phyloP scores from a whole-genome alignment of 2,329 filamentous ascomycete genomes.

The Penicillium sp. region DNA sequence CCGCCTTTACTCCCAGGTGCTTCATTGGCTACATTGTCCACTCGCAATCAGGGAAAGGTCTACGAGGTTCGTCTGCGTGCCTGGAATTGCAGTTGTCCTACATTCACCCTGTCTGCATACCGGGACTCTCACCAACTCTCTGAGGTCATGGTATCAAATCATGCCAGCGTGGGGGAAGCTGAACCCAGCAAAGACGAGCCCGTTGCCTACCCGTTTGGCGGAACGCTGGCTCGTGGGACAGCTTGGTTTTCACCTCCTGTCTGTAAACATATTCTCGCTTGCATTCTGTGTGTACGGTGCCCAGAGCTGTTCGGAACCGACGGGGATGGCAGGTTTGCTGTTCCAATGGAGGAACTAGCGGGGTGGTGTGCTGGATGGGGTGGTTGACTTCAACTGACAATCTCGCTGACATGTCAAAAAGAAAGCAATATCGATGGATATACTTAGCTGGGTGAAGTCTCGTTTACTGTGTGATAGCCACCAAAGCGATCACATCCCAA shows the following conservation, averaged over 20 bases:
- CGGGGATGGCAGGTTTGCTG: constrained; percentile 52
- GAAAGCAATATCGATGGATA: background rate
- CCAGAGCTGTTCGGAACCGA: constrained; percentile 55
- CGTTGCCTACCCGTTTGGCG: constrained; percentile 38
- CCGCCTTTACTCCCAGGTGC: constrained; percentile 21
- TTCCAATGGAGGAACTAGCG: constrained; percentile 67
- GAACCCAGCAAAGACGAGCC: constrained; percentile 4
- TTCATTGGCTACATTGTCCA: constrained; percentile 22
- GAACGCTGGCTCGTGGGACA: constrained; percentile 29
- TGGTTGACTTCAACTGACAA: constrained; percentile 23
- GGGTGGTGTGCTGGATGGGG: constrained; percentile 61
- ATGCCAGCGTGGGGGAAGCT: constrained; percentile 7
- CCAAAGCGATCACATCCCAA: background rate
- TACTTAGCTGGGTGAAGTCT: background rate
- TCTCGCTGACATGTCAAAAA: background rate
- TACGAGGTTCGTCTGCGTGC: constrained; percentile 72
- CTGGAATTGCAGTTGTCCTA: constrained; percentile 90
- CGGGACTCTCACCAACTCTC: constrained; percentile 38
- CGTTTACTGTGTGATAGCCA: background rate
- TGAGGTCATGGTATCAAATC: background rate
- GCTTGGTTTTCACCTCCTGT: constrained; percentile 37
- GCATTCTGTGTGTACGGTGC: constrained; percentile 70
- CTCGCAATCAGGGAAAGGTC: constrained; percentile 30
- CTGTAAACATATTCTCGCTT: constrained; percentile 91
- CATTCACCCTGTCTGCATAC: constrained; percentile 74